phyloP scores from a whole-genome alignment of 352 stramenopile genomes.

The Peronospora tabacina region DNA sequence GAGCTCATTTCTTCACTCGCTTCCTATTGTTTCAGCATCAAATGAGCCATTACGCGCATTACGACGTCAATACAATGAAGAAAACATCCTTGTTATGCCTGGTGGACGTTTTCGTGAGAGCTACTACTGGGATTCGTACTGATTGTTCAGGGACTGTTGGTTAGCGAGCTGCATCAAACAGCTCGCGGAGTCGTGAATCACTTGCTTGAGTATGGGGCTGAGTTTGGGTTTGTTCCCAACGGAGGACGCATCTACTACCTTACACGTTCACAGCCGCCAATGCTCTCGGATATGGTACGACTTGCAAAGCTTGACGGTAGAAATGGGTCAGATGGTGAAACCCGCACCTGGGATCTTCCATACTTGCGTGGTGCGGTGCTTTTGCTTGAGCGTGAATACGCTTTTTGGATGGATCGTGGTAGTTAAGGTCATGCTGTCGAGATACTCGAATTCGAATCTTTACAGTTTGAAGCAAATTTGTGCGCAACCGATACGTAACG shows the following conservation, averaged over 20 bases:
- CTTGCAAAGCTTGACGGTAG: constrained; percentile 22
- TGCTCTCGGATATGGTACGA: constrained; percentile 85
- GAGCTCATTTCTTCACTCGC: constrained; percentile 32
- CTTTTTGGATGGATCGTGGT: constrained; percentile 74
- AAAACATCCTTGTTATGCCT: constrained; percentile 72
- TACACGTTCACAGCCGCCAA: constrained; percentile 81
- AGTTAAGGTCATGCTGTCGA: constrained; percentile 44
- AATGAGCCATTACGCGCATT: constrained; percentile 4
- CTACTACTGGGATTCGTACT: constrained; percentile 93
- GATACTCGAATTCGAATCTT: constrained; percentile 17
- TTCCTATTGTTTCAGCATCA: constrained; percentile 16
- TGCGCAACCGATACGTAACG: constrained; percentile 73
- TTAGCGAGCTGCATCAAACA: constrained; percentile 66
- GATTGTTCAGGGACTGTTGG: constrained; percentile 83
- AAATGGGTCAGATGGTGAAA: constrained; percentile 19
- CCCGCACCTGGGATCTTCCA: constrained; percentile 28
- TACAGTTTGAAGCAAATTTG: constrained; percentile 17
- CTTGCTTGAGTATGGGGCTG: constrained; percentile 74
- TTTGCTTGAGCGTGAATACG: constrained; percentile 69
- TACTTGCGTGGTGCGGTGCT: constrained; percentile 45
- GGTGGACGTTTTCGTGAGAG: constrained; percentile 87
- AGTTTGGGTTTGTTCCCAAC: constrained; percentile 87
- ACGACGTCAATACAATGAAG: constrained; percentile 16
- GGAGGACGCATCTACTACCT: constrained; percentile 88
- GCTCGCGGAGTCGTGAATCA: constrained; percentile 78